A percentile compares a stretch with the other conserved stretches of the same genome.
phyloP scores from a whole-genome alignment of 164 flowering plant species.

The Macadamia tetraphylla region DNA sequence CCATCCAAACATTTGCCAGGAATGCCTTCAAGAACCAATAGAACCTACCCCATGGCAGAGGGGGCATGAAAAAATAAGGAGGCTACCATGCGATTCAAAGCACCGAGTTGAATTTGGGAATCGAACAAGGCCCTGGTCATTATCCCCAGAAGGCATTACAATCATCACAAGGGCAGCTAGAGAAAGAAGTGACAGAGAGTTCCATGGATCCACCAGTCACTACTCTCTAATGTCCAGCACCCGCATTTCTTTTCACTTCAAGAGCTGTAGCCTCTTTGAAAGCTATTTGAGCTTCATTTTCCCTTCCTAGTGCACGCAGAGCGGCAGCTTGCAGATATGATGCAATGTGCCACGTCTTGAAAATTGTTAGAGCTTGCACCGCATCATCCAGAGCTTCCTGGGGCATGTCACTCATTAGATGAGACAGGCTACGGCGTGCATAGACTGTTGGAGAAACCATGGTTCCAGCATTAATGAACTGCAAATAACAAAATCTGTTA shows the following conservation, averaged over 20 bases:
- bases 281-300: constrained; percentile 66
- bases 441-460: constrained; percentile 87
- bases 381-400: constrained; percentile 81
- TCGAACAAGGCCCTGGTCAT: not conserved
- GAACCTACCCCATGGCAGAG: not conserved
- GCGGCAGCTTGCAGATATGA: constrained; percentile 75
- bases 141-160: not conserved
- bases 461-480: constrained; percentile 89
- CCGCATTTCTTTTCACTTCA: constrained; percentile 44
- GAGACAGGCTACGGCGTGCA: constrained; percentile 78
- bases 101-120: not conserved
- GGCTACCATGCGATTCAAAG: not conserved
- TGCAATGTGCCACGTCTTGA: constrained; percentile 82
- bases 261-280: constrained; percentile 72
- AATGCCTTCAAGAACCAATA: not conserved
- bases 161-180: constrained; percentile 9
- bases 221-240: constrained; percentile 9
- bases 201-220: not conserved
- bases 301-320: constrained; percentile 58
- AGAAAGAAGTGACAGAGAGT: not conserved
- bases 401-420: constrained; percentile 76
- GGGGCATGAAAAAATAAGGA: not conserved
- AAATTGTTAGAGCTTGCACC: constrained; percentile 73
- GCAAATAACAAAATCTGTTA: constrained; percentile 23
- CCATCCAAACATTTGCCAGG: not conserved